These are phyloP conservation scores for Trebouxia sp. DNA, from an alignment of 139 green algal species.

Conservation along the genomic window DNA sequence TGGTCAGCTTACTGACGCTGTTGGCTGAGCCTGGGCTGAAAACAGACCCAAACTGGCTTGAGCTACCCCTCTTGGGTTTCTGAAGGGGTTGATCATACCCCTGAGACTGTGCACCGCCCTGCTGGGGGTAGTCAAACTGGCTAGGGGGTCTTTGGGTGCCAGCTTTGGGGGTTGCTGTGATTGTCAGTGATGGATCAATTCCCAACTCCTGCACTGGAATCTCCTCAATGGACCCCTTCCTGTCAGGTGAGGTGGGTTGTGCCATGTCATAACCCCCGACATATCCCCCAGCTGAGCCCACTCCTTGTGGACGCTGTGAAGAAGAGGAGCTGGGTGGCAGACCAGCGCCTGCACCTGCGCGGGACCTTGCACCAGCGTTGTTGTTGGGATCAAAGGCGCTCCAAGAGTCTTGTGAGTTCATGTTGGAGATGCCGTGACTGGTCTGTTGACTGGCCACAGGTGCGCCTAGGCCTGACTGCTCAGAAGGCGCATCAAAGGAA, in stretches of 20 bases:
- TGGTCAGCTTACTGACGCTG: constrained; percentile 9
- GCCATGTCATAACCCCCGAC: neutral
- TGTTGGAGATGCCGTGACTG: constrained; percentile 6
- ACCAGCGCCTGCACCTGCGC: neutral
- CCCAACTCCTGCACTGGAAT: constrained; percentile 1
- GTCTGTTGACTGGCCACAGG: neutral
- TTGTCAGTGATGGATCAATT: neutral
- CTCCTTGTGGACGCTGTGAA: neutral
- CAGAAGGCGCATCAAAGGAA: constrained; percentile 9
- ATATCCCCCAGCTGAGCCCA: neutral
- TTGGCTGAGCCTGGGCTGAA: constrained; percentile 25
- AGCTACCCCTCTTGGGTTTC: neutral
- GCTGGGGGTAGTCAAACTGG: neutral
- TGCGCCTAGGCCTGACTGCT: neutral
- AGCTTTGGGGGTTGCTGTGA: neutral
- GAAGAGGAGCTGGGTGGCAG: neutral
- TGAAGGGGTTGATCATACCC: neutral
- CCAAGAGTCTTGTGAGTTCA: constrained; percentile 4
- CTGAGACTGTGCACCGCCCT: neutral
- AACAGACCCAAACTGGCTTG: constrained; percentile 10
- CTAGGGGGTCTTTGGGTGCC: neutral
- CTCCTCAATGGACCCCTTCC: constrained; percentile 2
- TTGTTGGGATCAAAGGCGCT: neutral
- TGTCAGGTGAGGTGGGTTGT: neutral
- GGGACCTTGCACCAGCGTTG: neutral